These are phyloP conservation scores for Alternaria sp. DNA, from an alignment of 2,329 filamentous ascomycete species.

Conservation along the genomic window DNA sequence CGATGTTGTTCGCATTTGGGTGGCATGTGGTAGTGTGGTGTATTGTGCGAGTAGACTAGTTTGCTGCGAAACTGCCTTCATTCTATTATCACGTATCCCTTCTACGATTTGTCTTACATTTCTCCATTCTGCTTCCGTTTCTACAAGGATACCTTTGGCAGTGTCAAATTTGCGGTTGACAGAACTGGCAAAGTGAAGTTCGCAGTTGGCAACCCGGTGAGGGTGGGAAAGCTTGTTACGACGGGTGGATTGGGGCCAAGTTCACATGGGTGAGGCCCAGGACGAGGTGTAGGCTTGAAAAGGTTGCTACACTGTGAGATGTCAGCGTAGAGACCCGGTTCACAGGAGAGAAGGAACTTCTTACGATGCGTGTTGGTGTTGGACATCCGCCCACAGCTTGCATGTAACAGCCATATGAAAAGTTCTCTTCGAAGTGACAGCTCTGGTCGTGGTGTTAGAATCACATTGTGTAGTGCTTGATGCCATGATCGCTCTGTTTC, in stretches of 20 bases:
- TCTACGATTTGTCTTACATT: neutral
- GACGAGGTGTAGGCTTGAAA: constrained; percentile 35
- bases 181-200: constrained; percentile 14
- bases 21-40: neutral
- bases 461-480: neutral
- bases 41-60: neutral
- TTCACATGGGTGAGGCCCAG: constrained; percentile 43
- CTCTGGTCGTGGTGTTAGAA: constrained; percentile 25
- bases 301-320: constrained; percentile 35
- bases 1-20: neutral
- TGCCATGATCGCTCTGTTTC: neutral
- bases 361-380: constrained; percentile 38
- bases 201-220: constrained; percentile 11
- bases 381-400: constrained; percentile 40
- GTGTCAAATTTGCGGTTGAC: constrained; percentile 11
- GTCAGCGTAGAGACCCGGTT: neutral
- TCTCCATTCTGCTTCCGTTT: neutral
- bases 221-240: constrained; percentile 5
- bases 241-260: constrained; percentile 23
- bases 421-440: constrained; percentile 44
- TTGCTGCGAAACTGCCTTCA: neutral
- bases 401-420: constrained; percentile 43
- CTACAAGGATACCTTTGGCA: constrained; percentile 1
- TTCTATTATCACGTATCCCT: neutral
- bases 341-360: constrained; percentile 4